phyloP scores from a whole-genome alignment of 306 rosid species.

The Rosa lucieae region DNA sequence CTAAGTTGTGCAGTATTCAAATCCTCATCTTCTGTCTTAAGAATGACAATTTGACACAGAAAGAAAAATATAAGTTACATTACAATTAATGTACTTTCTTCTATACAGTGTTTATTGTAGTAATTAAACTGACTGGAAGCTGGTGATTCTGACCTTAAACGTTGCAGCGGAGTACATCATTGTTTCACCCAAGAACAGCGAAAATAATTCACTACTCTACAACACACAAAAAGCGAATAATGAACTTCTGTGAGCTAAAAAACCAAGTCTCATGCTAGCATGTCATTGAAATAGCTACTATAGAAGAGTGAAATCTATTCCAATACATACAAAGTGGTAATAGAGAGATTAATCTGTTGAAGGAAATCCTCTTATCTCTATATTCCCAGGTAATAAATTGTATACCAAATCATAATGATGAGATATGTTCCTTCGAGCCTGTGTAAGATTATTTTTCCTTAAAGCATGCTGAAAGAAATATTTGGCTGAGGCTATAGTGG shows the following conservation, averaged over 20 bases:
- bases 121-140: too few relatives aligned
- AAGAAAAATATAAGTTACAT: too few relatives aligned
- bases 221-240: constrained; percentile 25
- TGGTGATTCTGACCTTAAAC: too few relatives aligned
- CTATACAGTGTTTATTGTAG: too few relatives aligned
- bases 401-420: constrained; percentile 83
- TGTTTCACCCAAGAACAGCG: constrained; percentile 78
- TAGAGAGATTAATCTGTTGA: neutral
- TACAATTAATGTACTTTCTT: too few relatives aligned
- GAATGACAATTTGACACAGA: too few relatives aligned
- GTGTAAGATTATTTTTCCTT: constrained; percentile 77
- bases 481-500: constrained; percentile 66
- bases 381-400: neutral
- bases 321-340: too few relatives aligned
- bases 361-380: neutral
- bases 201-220: constrained; percentile 83
- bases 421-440: constrained; percentile 84
- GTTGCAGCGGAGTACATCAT: constrained; percentile 65
- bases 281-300: neutral
- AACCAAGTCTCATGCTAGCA: neutral
- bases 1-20: too few relatives aligned
- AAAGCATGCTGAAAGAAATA: constrained; percentile 60
- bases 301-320: too few relatives aligned
- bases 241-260: neutral
- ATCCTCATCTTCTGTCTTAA: too few relatives aligned